phyloP scores from a whole-genome alignment of 2,329 filamentous ascomycete species.

The Sclerotinia subarctica region DNA sequence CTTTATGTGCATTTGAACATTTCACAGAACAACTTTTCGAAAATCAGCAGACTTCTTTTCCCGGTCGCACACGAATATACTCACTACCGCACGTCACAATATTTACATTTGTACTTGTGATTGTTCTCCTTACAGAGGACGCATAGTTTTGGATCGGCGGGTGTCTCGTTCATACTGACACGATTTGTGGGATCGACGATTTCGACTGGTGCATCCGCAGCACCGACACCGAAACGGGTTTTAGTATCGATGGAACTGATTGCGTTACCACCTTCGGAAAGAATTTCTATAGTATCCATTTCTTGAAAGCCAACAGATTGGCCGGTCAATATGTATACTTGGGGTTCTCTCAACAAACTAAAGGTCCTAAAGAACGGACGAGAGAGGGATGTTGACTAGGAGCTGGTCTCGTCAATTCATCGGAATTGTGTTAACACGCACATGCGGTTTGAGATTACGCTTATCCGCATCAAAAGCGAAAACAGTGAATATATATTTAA shows the following conservation, averaged over 20 bases:
- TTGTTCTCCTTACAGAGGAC: constrained; percentile 51
- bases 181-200: background rate
- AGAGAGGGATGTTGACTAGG: background rate
- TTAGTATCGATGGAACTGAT: background rate
- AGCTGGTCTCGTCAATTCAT: background rate
- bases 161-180: background rate
- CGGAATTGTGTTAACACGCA: background rate
- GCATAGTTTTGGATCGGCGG: constrained; percentile 43
- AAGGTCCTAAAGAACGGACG: background rate
- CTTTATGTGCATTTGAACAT: constrained; percentile 53
- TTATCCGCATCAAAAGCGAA: background rate
- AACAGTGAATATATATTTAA: background rate
- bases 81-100: constrained; percentile 57
- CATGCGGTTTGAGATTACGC: background rate
- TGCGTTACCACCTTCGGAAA: background rate
- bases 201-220: background rate
- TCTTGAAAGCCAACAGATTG: too few relatives aligned
- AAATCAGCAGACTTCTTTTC: background rate
- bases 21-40: constrained; percentile 53
- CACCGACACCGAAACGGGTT: background rate
- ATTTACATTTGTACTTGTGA: constrained; percentile 62
- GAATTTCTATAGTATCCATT: background rate
- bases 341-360: background rate
- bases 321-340: background rate
- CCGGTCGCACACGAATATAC: constrained; percentile 32